These are phyloP conservation scores for Halteria grandinella DNA, from an alignment of 73 alveolate genomes.

Conservation along the genomic window DNA sequence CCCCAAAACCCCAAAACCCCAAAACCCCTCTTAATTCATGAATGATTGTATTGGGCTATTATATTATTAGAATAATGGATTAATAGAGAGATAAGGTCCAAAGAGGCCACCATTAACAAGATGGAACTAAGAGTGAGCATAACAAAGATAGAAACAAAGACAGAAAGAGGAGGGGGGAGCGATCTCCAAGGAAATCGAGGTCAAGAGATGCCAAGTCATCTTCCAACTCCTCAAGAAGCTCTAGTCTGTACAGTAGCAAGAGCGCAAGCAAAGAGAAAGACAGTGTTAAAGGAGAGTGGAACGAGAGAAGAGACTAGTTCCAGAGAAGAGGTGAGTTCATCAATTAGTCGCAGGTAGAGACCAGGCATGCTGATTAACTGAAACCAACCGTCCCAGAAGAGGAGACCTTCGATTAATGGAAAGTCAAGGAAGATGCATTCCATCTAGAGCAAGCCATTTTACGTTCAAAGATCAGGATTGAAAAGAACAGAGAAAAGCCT, in stretches of 20 bases:
- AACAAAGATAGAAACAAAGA: background rate
- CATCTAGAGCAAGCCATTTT: slow-evolving; percentile 73
- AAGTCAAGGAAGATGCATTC: slow-evolving; percentile 74
- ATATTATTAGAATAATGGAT: no score
- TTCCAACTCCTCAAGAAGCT: background rate
- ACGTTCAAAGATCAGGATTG: slow-evolving; percentile 78
- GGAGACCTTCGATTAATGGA: slow-evolving; percentile 53
- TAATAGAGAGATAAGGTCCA: no score
- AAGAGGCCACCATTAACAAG: no score
- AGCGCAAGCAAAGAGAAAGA: background rate
- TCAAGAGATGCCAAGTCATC: background rate
- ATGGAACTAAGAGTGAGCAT: no score
- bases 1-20: no score
- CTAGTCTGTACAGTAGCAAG: slow-evolving; percentile 15
- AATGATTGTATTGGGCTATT: no score
- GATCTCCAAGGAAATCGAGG: background rate
- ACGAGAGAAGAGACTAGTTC: slow-evolving; percentile 25
- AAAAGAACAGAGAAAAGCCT: slow-evolving; percentile 76
- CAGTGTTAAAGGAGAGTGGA: slow-evolving; percentile 54
- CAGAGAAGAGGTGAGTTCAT: no score
- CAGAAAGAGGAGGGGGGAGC: background rate
- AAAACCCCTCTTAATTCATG: no score
- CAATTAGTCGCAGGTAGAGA: no score
- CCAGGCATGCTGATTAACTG: background rate
- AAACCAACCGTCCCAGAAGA: background rate